Evolutionary conservation across 768 basidiomycete genomes (phyloP).

Genomic region (Rhizopogon rudus): DNA sequence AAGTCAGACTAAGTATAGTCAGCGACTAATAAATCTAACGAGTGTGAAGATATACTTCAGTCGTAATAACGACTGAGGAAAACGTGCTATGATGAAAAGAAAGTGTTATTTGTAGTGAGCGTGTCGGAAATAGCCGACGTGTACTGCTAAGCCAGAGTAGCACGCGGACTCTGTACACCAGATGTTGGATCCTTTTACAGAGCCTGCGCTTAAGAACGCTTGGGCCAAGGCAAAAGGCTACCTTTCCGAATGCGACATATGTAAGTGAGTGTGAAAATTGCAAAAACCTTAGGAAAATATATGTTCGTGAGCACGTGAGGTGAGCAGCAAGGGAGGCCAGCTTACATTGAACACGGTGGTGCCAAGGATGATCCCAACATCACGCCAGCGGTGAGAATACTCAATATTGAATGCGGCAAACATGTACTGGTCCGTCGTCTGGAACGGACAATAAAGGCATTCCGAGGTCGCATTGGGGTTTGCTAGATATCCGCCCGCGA

Average conservation of each 20-base stretch:
- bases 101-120: too few relatives aligned
- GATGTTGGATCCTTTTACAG: background rate
- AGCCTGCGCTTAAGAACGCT: background rate
- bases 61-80: too few relatives aligned
- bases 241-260: constrained; percentile 23
- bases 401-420: constrained; percentile 48
- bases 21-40: too few relatives aligned
- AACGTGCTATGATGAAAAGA: too few relatives aligned
- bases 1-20: too few relatives aligned
- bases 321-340: background rate
- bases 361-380: constrained; percentile 42
- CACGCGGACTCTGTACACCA: background rate
- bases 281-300: constrained; percentile 15
- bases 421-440: constrained; percentile 53
- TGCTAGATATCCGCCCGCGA: constrained; percentile 43
- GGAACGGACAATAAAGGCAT: constrained; percentile 53
- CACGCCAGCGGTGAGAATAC: constrained; percentile 46
- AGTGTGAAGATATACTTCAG: too few relatives aligned
- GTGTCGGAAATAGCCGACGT: too few relatives aligned
- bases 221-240: constrained; percentile 2
- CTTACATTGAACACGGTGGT: constrained; percentile 42
- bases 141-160: too few relatives aligned
- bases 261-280: constrained; percentile 25
- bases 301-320: background rate
- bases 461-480: constrained; percentile 31